These are phyloP conservation scores for Boletus huronensis DNA, from an alignment of 768 basidiomycete species.

Conservation along the genomic window DNA sequence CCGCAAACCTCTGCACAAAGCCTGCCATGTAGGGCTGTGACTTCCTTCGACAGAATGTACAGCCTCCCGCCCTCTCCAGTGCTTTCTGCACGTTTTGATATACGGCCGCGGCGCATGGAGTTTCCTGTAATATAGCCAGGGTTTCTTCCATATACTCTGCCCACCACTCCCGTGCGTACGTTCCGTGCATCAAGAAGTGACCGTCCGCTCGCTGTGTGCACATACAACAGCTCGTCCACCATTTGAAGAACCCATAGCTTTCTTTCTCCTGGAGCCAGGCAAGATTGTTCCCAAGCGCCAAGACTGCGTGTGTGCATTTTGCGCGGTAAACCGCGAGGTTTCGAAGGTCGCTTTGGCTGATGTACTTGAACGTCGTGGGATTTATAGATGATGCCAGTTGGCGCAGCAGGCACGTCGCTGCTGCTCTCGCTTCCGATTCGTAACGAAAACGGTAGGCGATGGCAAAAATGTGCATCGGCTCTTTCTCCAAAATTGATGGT, in stretches of 20 bases:
- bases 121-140: constrained; percentile 16
- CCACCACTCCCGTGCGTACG: constrained; percentile 32
- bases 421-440: constrained; percentile 29
- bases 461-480: constrained; percentile 32
- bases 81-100: constrained; percentile 16
- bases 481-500: constrained; percentile 23
- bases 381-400: constrained; percentile 7
- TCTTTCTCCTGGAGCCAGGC: constrained; percentile 22
- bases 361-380: neutral
- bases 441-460: constrained; percentile 34
- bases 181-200: constrained; percentile 25
- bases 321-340: constrained; percentile 20
- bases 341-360: constrained; percentile 11
- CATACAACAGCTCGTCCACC: constrained; percentile 30
- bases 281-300: constrained; percentile 19
- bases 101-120: constrained; percentile 22
- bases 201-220: constrained; percentile 20
- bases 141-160: constrained; percentile 31
- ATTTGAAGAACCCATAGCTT: constrained; percentile 24
- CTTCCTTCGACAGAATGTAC: constrained; percentile 19
- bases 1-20: constrained; percentile 23
- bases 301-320: constrained; percentile 18
- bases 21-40: constrained; percentile 19
- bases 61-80: constrained; percentile 13
- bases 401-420: constrained; percentile 28